Conservation (phyloP, 805 yeast species). For the Nakazawaea peltata region DNA sequence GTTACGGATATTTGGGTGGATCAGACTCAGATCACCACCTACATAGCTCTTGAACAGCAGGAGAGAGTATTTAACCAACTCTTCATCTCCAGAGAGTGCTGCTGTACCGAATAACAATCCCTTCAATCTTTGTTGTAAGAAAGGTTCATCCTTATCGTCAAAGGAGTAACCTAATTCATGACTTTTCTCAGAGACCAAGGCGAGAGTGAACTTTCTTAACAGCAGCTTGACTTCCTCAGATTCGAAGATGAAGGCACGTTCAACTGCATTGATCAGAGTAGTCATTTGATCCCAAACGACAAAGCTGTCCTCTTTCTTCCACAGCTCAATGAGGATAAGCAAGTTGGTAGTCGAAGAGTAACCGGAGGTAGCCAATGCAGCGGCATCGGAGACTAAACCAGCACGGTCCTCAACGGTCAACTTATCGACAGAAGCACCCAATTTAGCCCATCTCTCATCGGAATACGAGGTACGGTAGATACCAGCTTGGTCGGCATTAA, state of each 20-base stretch:
- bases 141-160: slow-evolving; percentile 43
- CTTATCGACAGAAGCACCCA: slow-evolving; percentile 52
- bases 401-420: slow-evolving; percentile 71
- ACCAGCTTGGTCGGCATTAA: slow-evolving; percentile 70
- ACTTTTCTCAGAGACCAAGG: slow-evolving; percentile 48
- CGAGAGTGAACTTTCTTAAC: slow-evolving; percentile 42
- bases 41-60: slow-evolving; percentile 45
- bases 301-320: slow-evolving; percentile 53
- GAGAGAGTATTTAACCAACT: slow-evolving; percentile 35
- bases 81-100: slow-evolving; percentile 39
- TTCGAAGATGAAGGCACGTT: slow-evolving; percentile 50
- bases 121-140: slow-evolving; percentile 59
- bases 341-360: slow-evolving; percentile 54
- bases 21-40: slow-evolving; percentile 57
- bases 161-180: slow-evolving; percentile 60
- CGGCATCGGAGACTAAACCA: slow-evolving; percentile 76
- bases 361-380: slow-evolving; percentile 64
- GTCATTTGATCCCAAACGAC: slow-evolving; percentile 64
- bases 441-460: slow-evolving; percentile 58
- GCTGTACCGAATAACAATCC: slow-evolving; percentile 56
- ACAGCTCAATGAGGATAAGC: slow-evolving; percentile 48
- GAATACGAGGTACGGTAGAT: slow-evolving; percentile 68
- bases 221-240: slow-evolving; percentile 36
- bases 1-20: slow-evolving; percentile 68
- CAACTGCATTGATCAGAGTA: slow-evolving; percentile 37